Evolutionary conservation across 163 green algal genomes (phyloP), one percentile per base, ranked within the genome.

Genomic region (Scenedesmus sp.): DNA sequence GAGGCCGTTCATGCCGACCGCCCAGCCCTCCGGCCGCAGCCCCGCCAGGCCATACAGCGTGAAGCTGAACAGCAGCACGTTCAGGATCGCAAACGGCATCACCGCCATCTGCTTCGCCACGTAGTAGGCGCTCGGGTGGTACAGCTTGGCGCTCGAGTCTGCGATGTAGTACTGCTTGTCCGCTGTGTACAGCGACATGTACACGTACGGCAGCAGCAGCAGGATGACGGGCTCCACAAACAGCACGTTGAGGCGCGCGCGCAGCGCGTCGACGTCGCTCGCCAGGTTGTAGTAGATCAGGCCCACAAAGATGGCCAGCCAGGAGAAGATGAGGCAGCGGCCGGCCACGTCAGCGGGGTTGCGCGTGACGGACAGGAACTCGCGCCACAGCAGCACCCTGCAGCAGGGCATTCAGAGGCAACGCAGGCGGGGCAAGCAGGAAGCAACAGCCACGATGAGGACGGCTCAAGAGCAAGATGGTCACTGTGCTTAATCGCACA

Each of bases 131-230:
- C 30, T 84, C 0, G 93, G 88, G 53, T 73, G 30, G 91, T 93
- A 95, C 13, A 95, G 83, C 86, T 92, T 93, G 26, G 65, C 78
- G 40, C 53, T 51, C 5, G 88, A 61, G n/a, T 94, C 93, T 35
- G 91, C 88, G 3, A 93, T 83, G 85, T 89, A 94, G 88, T 92
- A 89, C 88, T 92, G 88, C 68, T 92, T 92, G 90, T 94, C 94
- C 0, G 94, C 89, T 2, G 90, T 94, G 87, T 95, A 96, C 26
- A 96, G 92, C 46, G 87, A 94, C 90, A 96, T 93, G 65, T 94
- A 96, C 7, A 96, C 89, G 85, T 94, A 96, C 33, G 94, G 94
- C 87, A 96, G 88, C 65, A 95, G 93, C 90, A 96, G 88, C 33
- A 91, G 81, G 85, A 93, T 92, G 43, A 91, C 49, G 2, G 79